Percentiles rank a stretch among this genome's conserved stretches.
Evolutionary conservation across 805 yeast genomes (phyloP).

Genomic region (Myxozyma neglecta): DNA sequence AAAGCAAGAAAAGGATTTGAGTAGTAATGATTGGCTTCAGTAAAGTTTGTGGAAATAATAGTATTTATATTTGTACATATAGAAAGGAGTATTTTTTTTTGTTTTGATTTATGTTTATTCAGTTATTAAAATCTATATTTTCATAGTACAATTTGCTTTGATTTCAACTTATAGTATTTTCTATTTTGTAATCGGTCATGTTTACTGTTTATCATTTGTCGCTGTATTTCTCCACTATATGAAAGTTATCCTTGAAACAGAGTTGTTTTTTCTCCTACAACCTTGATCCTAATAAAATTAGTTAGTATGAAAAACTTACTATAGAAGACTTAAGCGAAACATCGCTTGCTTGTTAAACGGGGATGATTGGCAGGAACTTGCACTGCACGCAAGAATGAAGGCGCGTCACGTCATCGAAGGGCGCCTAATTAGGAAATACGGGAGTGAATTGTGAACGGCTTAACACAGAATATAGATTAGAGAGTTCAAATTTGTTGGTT

Average conservation of each 20-base stretch:
- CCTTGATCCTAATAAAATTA: no score
- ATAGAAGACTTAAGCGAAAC: background rate
- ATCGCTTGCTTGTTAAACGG: background rate
- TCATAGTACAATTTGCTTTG: background rate
- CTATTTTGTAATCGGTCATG: no score
- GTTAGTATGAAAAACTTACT: no score
- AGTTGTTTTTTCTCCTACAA: no score
- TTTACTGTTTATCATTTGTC: no score
- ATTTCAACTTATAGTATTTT: no score
- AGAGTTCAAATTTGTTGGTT: background rate
- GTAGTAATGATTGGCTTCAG: background rate
- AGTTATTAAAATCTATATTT: background rate
- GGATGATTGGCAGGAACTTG: background rate
- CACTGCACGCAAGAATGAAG: background rate
- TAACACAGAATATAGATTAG: background rate
- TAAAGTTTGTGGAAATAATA: background rate
- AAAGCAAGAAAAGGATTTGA: background rate
- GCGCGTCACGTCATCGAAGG: background rate
- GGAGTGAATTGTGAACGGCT: background rate
- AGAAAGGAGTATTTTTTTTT: background rate
- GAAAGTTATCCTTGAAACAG: no score
- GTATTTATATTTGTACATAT: background rate
- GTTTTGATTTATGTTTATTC: background rate
- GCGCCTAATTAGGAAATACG: background rate
- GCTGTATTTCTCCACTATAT: no score